Evolutionary conservation across 2,329 filamentous ascomycete species (phyloP), one percentile per base, ranked within the genome.

Genomic region (Aspergillus quadrilineatus): DNA sequence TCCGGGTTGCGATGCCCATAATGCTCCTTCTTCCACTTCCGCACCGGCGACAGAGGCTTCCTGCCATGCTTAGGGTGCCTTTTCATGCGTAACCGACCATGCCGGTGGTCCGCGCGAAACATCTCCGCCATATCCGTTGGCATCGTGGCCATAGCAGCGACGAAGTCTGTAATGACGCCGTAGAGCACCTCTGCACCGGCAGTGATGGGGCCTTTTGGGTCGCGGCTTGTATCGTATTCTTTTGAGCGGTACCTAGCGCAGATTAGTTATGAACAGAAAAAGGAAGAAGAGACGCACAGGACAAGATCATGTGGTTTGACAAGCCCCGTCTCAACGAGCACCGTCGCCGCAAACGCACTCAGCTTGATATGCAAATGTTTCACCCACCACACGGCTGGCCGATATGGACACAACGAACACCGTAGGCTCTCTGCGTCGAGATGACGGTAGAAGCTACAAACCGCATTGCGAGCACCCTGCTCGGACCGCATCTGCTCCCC

Each of bases 61-160:
- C 45, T 39, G 8, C 54, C 48, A 17, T 56, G 54, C 6, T 28
- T n/a, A 3, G 30, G 12, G 30, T 50, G 58, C 0, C 29, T 12
- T 6, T 10, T 37, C 5, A 32, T 28, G 6, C 22, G 39, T 8
- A n/a, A 1, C n/a, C 17, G 39, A 22, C 39, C n/a, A 14, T 42
- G 39, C n/a, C 39, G 39, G 17, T 42, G 39, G n/a, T 54, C 50
- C 7, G 48, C 52, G 2, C 51, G 44, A 26, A 60, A 54, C 4
- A 60, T 53, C 43, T 55, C 46, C 17, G 47, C 34, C 4, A 85
- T 79, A 45, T 84, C 81, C 14, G 80, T 76, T 0, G 85, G 85
- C 44, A 87, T 78, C 66, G 96, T 91, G 1, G 89, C 89, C 41
- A 96, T 81, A 1, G 90, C 90, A 82, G 95, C 89, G 66, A 89